These are phyloP conservation scores for Nemania diffusa DNA, from an alignment of 2,329 filamentous ascomycete species.

Conservation along the genomic window DNA sequence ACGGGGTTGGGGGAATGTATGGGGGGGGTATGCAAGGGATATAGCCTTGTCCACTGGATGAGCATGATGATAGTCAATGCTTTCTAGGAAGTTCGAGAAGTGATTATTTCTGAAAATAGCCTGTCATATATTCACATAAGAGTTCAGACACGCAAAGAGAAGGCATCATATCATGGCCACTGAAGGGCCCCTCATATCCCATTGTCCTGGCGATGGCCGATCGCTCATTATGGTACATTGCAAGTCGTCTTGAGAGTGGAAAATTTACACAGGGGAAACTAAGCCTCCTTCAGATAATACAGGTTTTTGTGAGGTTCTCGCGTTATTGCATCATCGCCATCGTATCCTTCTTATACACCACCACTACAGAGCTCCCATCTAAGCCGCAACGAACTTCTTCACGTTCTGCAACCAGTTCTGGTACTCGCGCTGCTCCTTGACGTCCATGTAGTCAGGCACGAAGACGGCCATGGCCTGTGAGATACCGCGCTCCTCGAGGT, in stretches of 20 bases:
- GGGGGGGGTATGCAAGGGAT: no score
- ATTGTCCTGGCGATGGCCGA: conserved; percentile 19
- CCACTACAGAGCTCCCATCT: conserved; percentile 40
- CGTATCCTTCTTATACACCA: conserved; percentile 8
- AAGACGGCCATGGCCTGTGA: conserved; percentile 88
- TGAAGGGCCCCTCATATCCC: conserved; percentile 18
- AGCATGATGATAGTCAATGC: no score
- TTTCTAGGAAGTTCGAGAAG: neutral
- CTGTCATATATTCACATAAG: neutral
- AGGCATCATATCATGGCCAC: conserved; percentile 18
- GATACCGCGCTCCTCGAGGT: conserved; percentile 93
- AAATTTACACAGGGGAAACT: conserved; percentile 27
- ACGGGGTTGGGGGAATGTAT: no score
- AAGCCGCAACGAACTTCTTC: conserved; percentile 85
- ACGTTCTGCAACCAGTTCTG: conserved; percentile 87
- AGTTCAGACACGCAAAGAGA: neutral
- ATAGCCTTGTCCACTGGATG: no score
- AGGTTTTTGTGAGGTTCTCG: neutral
- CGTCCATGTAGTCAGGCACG: conserved; percentile 94
- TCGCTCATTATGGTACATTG: conserved; percentile 28
- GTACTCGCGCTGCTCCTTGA: conserved; percentile 99
- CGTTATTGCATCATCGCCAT: neutral
- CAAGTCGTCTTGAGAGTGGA: conserved; percentile 27
- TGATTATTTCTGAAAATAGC: neutral
- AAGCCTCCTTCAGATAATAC: conserved; percentile 22